Percentiles rank a stretch among this genome's conserved stretches.
Conservation (phyloP, 177 flowering plant genomes). For the Telopea speciosissima region DNA sequence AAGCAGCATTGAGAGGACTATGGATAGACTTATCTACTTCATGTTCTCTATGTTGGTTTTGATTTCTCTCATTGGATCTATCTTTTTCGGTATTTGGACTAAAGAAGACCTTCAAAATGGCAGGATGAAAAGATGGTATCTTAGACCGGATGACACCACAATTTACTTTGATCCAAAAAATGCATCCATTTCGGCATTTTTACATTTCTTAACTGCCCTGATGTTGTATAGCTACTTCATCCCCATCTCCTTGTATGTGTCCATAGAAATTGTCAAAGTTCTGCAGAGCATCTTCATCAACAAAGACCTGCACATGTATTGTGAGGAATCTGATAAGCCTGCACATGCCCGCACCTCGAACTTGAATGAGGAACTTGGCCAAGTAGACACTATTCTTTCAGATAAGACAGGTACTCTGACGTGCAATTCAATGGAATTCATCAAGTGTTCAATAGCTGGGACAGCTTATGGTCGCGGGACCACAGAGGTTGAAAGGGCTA, state of each 20-base stretch:
- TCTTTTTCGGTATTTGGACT: conserved; percentile 67
- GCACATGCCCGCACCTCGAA: conserved; percentile 93
- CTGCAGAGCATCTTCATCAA: conserved; percentile 88
- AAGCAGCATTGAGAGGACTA: conserved; percentile 44
- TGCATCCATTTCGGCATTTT: conserved; percentile 56
- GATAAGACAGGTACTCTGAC: conserved; percentile 97
- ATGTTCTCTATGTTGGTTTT: conserved; percentile 47
- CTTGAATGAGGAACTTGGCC: conserved; percentile 97
- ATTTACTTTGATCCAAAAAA: conserved; percentile 59
- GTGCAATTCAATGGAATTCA: conserved; percentile 96
- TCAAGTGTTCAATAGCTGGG: conserved; percentile 88
- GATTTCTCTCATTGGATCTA: conserved; percentile 59
- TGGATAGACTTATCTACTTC: conserved; percentile 58
- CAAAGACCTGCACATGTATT: conserved; percentile 75
- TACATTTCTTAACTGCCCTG: conserved; percentile 68
- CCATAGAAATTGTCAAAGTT: conserved; percentile 89
- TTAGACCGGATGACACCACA: conserved; percentile 54
- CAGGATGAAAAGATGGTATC: conserved; percentile 74
- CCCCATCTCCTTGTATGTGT: conserved; percentile 90
- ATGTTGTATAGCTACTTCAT: conserved; percentile 71
- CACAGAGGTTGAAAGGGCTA: conserved; percentile 85
- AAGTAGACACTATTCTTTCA: conserved; percentile 89
- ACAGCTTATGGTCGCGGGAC: conserved; percentile 80
- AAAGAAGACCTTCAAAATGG: conserved; percentile 52
- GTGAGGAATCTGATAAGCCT: conserved; percentile 81